Evolutionary conservation across 495 filamentous ascomycete genomes (phyloP).

Genomic region (Hypoxylon fuscum): DNA sequence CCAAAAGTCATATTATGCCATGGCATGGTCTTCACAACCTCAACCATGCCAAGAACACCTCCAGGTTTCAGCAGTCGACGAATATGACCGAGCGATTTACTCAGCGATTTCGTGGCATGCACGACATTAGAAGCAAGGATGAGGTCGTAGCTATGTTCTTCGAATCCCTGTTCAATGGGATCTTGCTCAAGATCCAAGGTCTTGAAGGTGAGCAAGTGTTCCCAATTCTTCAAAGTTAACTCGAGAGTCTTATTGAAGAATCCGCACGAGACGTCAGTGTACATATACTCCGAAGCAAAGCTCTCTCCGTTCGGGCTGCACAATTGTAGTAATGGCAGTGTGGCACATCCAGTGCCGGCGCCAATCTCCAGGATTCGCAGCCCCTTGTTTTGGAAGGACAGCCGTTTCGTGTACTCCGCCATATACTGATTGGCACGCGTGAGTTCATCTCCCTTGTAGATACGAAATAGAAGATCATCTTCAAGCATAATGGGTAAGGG

Average conservation of each 20-base stretch:
- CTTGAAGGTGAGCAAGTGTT: conserved; percentile 55
- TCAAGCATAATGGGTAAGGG: conserved; percentile 22
- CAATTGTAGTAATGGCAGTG: conserved; percentile 24
- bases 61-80: conserved; percentile 61
- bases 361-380: conserved; percentile 58
- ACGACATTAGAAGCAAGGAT: conserved; percentile 54
- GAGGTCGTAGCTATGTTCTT: conserved; percentile 55
- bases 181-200: conserved; percentile 53
- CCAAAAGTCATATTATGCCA: conserved; percentile 45
- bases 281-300: conserved; percentile 54
- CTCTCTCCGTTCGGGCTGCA: conserved; percentile 45
- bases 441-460: conserved; percentile 16
- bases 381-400: conserved; percentile 45
- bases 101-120: conserved; percentile 55
- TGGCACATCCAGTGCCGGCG: conserved; percentile 51
- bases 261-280: conserved; percentile 54
- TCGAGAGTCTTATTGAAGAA: conserved; percentile 50
- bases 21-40: conserved; percentile 42
- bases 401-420: conserved; percentile 21
- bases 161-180: conserved; percentile 52
- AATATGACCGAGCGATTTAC: conserved; percentile 50
- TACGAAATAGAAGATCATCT: conserved; percentile 14
- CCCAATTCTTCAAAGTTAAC: conserved; percentile 31
- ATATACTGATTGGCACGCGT: conserved; percentile 22
- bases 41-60: conserved; percentile 57